phyloP scores from a whole-genome alignment of 176 grass and related monocot species.

The Pontederia paniculata region DNA sequence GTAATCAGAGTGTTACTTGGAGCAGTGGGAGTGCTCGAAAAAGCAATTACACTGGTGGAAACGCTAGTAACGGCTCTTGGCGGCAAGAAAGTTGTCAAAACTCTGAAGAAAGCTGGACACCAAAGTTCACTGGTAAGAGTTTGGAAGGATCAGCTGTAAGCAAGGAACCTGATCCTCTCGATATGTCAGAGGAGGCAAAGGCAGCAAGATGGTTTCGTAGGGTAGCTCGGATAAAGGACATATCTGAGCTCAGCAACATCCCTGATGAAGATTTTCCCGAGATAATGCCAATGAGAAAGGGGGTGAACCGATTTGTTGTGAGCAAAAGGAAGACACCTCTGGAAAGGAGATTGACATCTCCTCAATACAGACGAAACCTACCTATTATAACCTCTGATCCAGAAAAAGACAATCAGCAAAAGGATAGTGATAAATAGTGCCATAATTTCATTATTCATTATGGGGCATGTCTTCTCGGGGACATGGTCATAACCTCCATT shows the following conservation, averaged over 20 bases:
- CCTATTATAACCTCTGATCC: constrained; percentile 59
- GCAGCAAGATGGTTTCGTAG: constrained; percentile 94
- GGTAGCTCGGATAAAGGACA: constrained; percentile 85
- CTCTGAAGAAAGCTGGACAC: constrained; percentile 25
- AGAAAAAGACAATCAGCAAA: constrained; percentile 43
- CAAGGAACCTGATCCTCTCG: constrained; percentile 60
- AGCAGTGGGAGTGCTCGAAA: constrained; percentile 18
- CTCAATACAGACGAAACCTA: constrained; percentile 68
- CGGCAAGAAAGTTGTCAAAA: constrained; percentile 10
- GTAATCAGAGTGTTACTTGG: constrained; percentile 13
- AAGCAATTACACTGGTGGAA: neutral
- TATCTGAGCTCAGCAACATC: constrained; percentile 82
- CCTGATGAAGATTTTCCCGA: constrained; percentile 86
- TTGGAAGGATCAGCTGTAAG: constrained; percentile 78
- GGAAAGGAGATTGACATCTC: constrained; percentile 73
- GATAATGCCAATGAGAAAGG: constrained; percentile 99
- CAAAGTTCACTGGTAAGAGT: constrained; percentile 42
- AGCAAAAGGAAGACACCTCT: constrained; percentile 92
- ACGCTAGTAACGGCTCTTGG: constrained; percentile 19
- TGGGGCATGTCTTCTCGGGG: too few species aligned
- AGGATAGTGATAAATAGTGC: too few species aligned
- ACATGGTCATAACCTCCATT: too few species aligned
- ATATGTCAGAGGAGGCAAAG: constrained; percentile 99
- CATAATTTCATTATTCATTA: too few species aligned
- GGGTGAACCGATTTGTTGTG: constrained; percentile 90